phyloP scores from a whole-genome alignment of 2,329 filamentous ascomycete species.

The Neofusicoccum ribis region DNA sequence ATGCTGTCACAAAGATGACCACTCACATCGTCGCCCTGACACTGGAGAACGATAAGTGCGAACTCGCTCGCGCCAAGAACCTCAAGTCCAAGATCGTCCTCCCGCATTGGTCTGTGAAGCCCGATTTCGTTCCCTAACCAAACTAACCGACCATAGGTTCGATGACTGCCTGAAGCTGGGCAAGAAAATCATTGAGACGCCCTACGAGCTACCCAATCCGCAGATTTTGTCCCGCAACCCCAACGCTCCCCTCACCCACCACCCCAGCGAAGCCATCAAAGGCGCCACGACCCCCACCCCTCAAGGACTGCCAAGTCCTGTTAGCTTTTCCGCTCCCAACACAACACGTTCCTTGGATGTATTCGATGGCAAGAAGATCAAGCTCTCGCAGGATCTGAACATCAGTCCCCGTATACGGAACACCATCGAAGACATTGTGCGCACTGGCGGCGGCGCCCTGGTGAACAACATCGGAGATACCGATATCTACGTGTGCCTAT shows the following conservation, averaged over 20 bases:
- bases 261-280: slow-evolving; percentile 51
- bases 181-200: slow-evolving; percentile 83
- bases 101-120: slow-evolving; percentile 73
- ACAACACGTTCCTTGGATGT: slow-evolving; percentile 50
- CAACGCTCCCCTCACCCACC: slow-evolving; percentile 26
- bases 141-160: slow-evolving; percentile 63
- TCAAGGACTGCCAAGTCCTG: slow-evolving; percentile 34
- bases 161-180: slow-evolving; percentile 94
- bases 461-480: slow-evolving; percentile 67
- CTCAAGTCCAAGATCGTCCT: slow-evolving; percentile 80
- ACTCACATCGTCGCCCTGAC: slow-evolving; percentile 88
- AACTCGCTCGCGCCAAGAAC: slow-evolving; percentile 62
- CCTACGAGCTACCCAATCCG: slow-evolving; percentile 83
- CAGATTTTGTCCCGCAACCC: slow-evolving; percentile 62
- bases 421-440: slow-evolving; percentile 71
- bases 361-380: slow-evolving; percentile 75
- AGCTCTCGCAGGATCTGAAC: slow-evolving; percentile 73
- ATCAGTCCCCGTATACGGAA: slow-evolving; percentile 66
- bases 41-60: slow-evolving; percentile 71
- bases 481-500: slow-evolving; percentile 85
- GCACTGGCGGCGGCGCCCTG: slow-evolving; percentile 68
- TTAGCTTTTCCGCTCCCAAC: background rate
- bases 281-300: slow-evolving; percentile 64
- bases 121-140: background rate
- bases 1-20: slow-evolving; percentile 68